Evolutionary conservation across 78 protist species (phyloP).

Genomic region (Dictyostelium brefeldianum): DNA sequence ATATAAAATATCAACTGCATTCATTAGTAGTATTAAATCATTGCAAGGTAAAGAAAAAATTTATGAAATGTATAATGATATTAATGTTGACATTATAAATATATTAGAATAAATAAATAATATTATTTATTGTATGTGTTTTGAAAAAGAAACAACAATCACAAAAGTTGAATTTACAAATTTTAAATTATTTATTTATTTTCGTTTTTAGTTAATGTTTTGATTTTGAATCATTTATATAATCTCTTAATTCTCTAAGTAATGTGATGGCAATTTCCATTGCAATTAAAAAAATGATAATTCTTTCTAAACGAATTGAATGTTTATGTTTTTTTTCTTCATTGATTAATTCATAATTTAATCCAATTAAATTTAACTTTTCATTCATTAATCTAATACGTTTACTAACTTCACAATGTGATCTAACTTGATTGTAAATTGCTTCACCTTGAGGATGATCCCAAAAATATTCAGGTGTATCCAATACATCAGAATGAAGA

Average conservation of each 20-base stretch:
- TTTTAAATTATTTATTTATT: neutral
- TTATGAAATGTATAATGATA: constrained; percentile 23
- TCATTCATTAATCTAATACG: constrained; percentile 62
- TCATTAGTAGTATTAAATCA: neutral
- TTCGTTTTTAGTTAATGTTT: neutral
- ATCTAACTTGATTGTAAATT: constrained; percentile 45
- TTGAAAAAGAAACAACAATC: neutral
- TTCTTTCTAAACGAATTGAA: constrained; percentile 56
- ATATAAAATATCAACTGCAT: neutral
- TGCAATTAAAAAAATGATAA: constrained; percentile 64
- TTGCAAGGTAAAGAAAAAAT: constrained; percentile 3
- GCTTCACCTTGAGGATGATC: constrained; percentile 66
- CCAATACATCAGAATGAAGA: constrained; percentile 59
- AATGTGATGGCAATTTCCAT: constrained; percentile 21
- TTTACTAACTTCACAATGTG: constrained; percentile 61
- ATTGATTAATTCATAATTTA: constrained; percentile 37
- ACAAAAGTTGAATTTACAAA: neutral
- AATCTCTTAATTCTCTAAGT: neutral
- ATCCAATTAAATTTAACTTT: constrained; percentile 19
- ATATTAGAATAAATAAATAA: neutral
- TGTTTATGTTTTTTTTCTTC: constrained; percentile 54
- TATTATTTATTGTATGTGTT: no score
- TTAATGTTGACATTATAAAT: constrained; percentile 3
- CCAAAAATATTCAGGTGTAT: constrained; percentile 76
- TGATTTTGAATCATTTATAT: neutral